A percentile compares a stretch with the other conserved stretches of the same genome.
Conservation (phyloP, 208 protist genomes). For the Trypanosoma grayi region DNA sequence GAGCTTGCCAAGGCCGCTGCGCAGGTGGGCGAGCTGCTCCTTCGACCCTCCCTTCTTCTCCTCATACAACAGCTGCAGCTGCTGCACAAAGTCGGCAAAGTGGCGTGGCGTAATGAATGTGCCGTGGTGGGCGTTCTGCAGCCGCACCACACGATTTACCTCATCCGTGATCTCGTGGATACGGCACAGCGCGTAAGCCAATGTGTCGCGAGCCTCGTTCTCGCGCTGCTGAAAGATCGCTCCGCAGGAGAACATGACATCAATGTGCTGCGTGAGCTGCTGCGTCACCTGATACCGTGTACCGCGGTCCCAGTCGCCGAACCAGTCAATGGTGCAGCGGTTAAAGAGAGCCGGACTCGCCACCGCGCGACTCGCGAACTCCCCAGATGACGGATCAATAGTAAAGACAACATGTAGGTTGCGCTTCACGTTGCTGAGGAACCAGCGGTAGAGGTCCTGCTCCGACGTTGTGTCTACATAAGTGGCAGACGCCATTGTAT, state of each 20-base stretch:
- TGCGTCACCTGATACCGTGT: conserved; percentile 94
- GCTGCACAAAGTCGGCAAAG: conserved; percentile 97
- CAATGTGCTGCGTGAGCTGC: conserved; percentile 90
- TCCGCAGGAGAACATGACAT: conserved; percentile 71
- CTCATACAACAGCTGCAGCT: conserved; percentile 92
- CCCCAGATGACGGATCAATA: conserved; percentile 98
- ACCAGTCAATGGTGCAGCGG: conserved; percentile 99
- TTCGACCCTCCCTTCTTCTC: conserved; percentile 93
- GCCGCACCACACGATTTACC: conserved; percentile 72
- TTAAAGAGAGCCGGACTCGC: conserved; percentile 99
- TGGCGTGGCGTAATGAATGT: conserved; percentile 98
- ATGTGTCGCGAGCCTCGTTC: conserved; percentile 53
- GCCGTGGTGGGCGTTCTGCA: conserved; percentile 76
- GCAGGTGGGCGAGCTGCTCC: conserved; percentile 96
- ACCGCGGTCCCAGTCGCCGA: conserved; percentile 96
- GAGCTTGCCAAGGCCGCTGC: conserved; percentile 95
- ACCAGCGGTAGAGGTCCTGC: conserved; percentile 96
- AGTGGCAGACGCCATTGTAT: conserved; percentile 19
- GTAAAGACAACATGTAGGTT: conserved; percentile 99
- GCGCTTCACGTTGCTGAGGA: conserved; percentile 93
- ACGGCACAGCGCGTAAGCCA: conserved; percentile 88
- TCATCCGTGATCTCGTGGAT: conserved; percentile 92
- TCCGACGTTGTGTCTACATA: conserved; percentile 84
- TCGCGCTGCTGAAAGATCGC: conserved; percentile 41
- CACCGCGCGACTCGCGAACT: conserved; percentile 94